phyloP scores from a whole-genome alignment of 225 moss, liverwort and hornwort genomes.

The Neckera pumila region DNA sequence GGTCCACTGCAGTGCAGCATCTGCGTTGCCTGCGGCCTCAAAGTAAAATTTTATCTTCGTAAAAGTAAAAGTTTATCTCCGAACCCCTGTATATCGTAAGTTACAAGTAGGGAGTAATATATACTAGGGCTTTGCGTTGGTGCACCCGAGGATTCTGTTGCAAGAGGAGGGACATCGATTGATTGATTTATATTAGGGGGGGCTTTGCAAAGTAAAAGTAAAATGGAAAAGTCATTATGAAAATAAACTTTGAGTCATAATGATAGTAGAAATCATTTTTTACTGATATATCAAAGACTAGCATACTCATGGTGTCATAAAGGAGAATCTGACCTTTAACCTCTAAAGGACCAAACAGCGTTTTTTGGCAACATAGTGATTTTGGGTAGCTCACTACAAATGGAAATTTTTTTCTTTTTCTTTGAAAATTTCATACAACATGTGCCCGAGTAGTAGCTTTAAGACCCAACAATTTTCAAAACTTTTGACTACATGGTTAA shows the following conservation, averaged over 20 bases:
- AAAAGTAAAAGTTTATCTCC: not conserved
- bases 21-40: not conserved
- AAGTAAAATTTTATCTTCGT: not conserved
- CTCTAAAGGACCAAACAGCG: too few relatives aligned
- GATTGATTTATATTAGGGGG: rapidly evolving
- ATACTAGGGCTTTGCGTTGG: rapidly evolving
- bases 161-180: too few relatives aligned
- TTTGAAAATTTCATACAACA: too few relatives aligned
- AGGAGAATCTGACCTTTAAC: rapidly evolving
- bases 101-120: too few relatives aligned
- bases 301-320: rapidly evolving
- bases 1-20: not conserved
- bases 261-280: rapidly evolving
- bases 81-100: not conserved
- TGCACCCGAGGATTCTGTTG: not conserved
- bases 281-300: too few relatives aligned
- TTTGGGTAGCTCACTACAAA: too few relatives aligned
- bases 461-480: too few relatives aligned
- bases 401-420: too few relatives aligned
- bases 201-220: not conserved
- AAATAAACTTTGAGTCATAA: not conserved
- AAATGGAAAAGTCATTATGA: not conserved
- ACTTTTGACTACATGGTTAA: too few relatives aligned
- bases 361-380: too few relatives aligned
- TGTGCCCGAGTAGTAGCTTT: too few relatives aligned